Evolutionary conservation across 371 early-diverging fungal species (phyloP).

Genomic region (Zychaea mexicana): DNA sequence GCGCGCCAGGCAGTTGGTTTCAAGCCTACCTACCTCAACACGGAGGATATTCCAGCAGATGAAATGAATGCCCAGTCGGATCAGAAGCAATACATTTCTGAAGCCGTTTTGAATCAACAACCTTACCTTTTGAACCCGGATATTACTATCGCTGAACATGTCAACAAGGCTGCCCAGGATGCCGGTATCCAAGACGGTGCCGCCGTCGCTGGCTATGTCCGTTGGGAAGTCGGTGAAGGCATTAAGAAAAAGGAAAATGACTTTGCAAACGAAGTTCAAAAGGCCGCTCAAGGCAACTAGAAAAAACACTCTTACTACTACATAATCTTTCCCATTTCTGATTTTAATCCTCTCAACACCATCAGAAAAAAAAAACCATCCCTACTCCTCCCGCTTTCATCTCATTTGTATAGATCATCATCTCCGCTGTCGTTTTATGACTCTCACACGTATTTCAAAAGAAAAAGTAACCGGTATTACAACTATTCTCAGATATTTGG

Average conservation of each 20-base stretch:
- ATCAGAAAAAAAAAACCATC: too few relatives aligned
- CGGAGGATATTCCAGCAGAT: slow-evolving; percentile 50
- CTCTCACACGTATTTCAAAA: too few relatives aligned
- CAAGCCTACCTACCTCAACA: slow-evolving; percentile 56
- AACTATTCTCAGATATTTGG: too few relatives aligned
- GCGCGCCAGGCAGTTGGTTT: slow-evolving; percentile 85
- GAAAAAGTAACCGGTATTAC: too few relatives aligned
- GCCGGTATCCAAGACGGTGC: slow-evolving; percentile 60
- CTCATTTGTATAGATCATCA: background rate
- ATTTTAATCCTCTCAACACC: background rate
- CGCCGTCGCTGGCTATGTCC: slow-evolving; percentile 62
- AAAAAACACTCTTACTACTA: background rate
- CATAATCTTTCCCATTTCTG: too few relatives aligned
- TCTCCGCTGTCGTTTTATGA: background rate
- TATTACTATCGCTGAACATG: slow-evolving; percentile 55
- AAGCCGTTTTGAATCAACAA: slow-evolving; percentile 70
- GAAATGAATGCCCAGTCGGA: slow-evolving; percentile 37
- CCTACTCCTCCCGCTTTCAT: too few relatives aligned
- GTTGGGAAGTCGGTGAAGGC: slow-evolving; percentile 88
- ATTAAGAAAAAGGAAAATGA: slow-evolving; percentile 74
- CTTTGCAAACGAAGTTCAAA: slow-evolving; percentile 81
- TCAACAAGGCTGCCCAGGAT: slow-evolving; percentile 32
- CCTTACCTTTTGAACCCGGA: slow-evolving; percentile 77
- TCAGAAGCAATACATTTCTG: slow-evolving; percentile 53
- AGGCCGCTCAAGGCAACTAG: slow-evolving; percentile 28